These are phyloP conservation scores for Scedosporium dehoogii DNA, from an alignment of 2,329 filamentous ascomycete genomes.

Conservation along the genomic window DNA sequence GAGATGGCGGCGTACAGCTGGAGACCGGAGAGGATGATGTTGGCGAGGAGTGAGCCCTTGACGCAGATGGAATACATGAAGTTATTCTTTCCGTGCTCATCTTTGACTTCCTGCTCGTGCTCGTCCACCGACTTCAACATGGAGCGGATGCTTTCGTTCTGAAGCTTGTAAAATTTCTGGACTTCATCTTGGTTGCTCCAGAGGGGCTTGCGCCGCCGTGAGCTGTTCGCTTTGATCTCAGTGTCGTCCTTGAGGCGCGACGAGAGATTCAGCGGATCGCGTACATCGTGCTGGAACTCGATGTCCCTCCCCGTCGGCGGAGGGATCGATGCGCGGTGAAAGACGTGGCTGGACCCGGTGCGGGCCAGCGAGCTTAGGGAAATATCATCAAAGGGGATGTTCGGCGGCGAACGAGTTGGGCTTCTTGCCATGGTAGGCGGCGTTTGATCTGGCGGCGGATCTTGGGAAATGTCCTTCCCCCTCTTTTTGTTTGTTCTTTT, in stretches of 20 bases:
- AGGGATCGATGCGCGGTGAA: neutral
- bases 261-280: slow-evolving; percentile 75
- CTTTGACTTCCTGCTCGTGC: slow-evolving; percentile 70
- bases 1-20: slow-evolving; percentile 84
- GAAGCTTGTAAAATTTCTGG: slow-evolving; percentile 74
- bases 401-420: neutral
- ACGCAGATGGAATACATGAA: slow-evolving; percentile 56
- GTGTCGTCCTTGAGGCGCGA: slow-evolving; percentile 75
- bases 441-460: neutral
- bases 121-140: slow-evolving; percentile 90
- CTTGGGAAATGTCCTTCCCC: too few species aligned
- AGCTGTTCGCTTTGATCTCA: slow-evolving; percentile 69
- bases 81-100: slow-evolving; percentile 72
- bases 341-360: neutral
- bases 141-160: slow-evolving; percentile 89
- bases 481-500: neutral
- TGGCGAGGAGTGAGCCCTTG: slow-evolving; percentile 65
- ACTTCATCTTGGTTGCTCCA: slow-evolving; percentile 28
- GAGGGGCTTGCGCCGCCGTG: slow-evolving; percentile 56
- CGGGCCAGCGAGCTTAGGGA: neutral
- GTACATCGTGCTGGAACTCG: slow-evolving; percentile 18
- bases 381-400: neutral
- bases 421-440: neutral
- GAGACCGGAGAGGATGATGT: slow-evolving; percentile 65
- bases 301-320: neutral